These are phyloP conservation scores for Haematococcus lacustris DNA, from an alignment of 139 green algal genomes.

Conservation along the genomic window DNA sequence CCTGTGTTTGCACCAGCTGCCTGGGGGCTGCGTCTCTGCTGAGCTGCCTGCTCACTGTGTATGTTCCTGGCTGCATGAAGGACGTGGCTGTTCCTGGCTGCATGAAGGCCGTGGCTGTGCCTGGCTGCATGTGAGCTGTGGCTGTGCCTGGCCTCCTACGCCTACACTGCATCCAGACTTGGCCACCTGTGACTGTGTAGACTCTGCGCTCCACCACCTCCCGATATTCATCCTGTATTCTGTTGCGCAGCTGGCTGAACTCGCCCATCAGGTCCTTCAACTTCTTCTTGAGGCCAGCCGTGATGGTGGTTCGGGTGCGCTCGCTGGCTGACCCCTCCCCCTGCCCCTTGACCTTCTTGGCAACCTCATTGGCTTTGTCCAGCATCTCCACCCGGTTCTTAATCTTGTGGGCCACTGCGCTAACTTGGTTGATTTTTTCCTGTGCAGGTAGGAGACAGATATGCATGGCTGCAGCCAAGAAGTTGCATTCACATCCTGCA, in stretches of 20 bases:
- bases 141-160: no score
- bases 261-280: constrained; percentile 91
- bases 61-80: no score
- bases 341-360: constrained; percentile 51
- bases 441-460: constrained; percentile 5
- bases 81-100: no score
- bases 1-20: no score
- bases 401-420: constrained; percentile 55
- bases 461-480: not conserved
- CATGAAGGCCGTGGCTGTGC: no score
- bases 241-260: constrained; percentile 75
- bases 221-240: constrained; percentile 70
- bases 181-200: constrained; percentile 74
- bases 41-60: no score
- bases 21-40: no score
- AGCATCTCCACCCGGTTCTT: constrained; percentile 78
- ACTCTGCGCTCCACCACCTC: constrained; percentile 83
- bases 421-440: constrained; percentile 69
- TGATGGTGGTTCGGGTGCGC: constrained; percentile 87
- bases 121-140: no score
- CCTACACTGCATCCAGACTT: not conserved
- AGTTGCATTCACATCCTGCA: not conserved
- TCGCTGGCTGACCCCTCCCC: constrained; percentile 67
- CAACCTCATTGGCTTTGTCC: constrained; percentile 73
- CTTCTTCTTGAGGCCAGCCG: constrained; percentile 86